Evolutionary conservation across 2,329 filamentous ascomycete genomes (phyloP), one percentile per base, ranked within the genome.

Genomic region (Rhynchosporium secalis): DNA sequence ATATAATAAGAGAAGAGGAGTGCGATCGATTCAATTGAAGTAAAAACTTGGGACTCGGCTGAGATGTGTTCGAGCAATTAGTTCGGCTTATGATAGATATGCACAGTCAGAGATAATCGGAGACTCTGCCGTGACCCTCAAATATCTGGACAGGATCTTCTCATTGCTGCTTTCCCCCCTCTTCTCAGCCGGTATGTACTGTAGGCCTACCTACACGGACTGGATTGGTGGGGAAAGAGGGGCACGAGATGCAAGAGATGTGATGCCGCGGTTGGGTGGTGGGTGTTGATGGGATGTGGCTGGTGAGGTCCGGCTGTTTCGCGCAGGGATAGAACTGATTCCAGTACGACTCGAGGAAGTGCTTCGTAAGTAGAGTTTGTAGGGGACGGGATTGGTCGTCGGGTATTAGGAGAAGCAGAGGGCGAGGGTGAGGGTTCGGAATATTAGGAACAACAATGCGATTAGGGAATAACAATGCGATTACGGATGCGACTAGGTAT

Each of bases 131-230:
- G 49, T 52, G 33, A 52, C 49, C 31, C 26, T 40, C 51, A 54
- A 54, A 54, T 28, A 52, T 54, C 36, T 12, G 20, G 13, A 54
- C 33, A 54, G 51, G 40, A 54, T 54, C 51, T 54, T 54, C 51
- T 54, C 40, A 8, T 41, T 54, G 36, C 51, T 54, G 49, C 49
- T 52, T 43, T 12, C 40, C 4, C 7, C 3, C 40, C 40, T 40
- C 49, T 52, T 29, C 51, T 54, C 51, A 29, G 51, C 51, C 51
- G 20, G 49, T 33, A 52, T 52, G 49, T n/a, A 33, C 20, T 20
- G 20, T 20, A 20, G 20, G 20, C 20, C 20, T 20, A 20, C 20
- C 20, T 20, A 20, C 20, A 20, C 20, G 20, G 20, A 20, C 36
- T 28, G 33, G 49, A 36, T 36, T 40, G 33, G 31, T 52, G 49